Evolutionary conservation across 2,329 filamentous ascomycete genomes (phyloP), one percentile per base, ranked within the genome.

Genomic region (Albophoma yamanashiensis): DNA sequence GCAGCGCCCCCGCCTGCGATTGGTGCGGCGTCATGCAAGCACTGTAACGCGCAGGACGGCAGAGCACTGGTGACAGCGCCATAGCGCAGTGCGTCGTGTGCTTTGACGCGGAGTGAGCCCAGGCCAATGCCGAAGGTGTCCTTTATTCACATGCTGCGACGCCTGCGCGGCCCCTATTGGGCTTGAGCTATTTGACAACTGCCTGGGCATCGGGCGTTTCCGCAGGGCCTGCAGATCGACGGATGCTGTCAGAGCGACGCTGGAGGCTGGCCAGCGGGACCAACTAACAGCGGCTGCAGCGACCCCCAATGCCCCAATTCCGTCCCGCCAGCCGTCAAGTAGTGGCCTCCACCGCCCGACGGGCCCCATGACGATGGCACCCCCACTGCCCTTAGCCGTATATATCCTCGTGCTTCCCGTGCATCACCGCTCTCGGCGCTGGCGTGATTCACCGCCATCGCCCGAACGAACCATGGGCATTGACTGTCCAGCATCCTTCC

Each of bases 341-440:
- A 34, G 25, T 15, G 45, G 45, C 45, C 45, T 52, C 47, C 47
- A 34, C 47, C 6, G 47, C 27, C 47, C 47, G 27, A 34, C 15
- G 11, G 8, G 11, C 36, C 53, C 53, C 55, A 56, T 56, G 55
- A 56, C 55, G 55, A 56, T 58, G 4, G 27, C 42, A 38, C 56
- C 42, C 42, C 42, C 31, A 39, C 56, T 57, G 17, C 56, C 20
- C 42, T 47, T 45, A 17, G 20, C 56, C 56, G 42, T 22, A 53
- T 36, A 53, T 53, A 36, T 53, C 50, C 50, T 53, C 50, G 8
- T 20, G 25, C 31, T 31, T 53, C 31, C 56, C 56, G 56, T 22
- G 56, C 57, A 52, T 45, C 57, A 52, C 57, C 57, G 57, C 12
- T 34, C 57, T 42, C 57, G 45, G 45, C 57, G 20, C 34, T 53